Evolutionary conservation across 768 basidiomycete genomes (phyloP).

Genomic region (Mycena latifolia): DNA sequence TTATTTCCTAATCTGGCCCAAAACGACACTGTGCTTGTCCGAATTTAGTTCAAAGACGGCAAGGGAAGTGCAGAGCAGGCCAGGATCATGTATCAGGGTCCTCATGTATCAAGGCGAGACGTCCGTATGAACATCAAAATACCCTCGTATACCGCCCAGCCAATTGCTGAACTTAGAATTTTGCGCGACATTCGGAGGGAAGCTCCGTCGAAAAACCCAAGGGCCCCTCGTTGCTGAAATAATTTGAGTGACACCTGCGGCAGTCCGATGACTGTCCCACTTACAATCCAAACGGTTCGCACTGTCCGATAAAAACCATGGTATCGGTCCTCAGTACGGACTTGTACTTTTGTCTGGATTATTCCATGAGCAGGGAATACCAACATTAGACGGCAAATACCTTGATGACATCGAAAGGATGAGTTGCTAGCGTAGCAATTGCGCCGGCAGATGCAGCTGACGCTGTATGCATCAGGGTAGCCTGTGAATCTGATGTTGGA

Average conservation of each 20-base stretch:
- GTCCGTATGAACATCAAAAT: slow-evolving; percentile 70
- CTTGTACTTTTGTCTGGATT: slow-evolving; percentile 89
- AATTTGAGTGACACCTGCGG: not conserved
- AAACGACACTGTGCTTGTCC: no score
- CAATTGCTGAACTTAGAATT: slow-evolving; percentile 89
- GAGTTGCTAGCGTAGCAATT: slow-evolving; percentile 86
- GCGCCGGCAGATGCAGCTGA: slow-evolving; percentile 87
- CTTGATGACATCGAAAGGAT: slow-evolving; percentile 96
- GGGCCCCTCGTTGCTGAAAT: slow-evolving; percentile 79
- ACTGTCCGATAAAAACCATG: slow-evolving; percentile 77
- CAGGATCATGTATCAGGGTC: not conserved
- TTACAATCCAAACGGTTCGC: slow-evolving; percentile 75
- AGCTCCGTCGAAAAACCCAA: slow-evolving; percentile 89
- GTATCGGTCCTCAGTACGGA: slow-evolving; percentile 83
- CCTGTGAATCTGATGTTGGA: slow-evolving; percentile 57
- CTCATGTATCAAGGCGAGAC: slow-evolving; percentile 24
- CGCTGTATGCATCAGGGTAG: slow-evolving; percentile 68
- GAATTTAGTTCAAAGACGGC: no score
- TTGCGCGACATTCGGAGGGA: slow-evolving; percentile 88
- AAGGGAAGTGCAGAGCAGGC: not conserved
- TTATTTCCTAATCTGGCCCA: no score
- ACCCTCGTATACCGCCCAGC: slow-evolving; percentile 93
- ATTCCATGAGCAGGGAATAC: not conserved
- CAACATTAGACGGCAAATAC: slow-evolving; percentile 49
- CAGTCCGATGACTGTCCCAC: not conserved